These are phyloP conservation scores for Eruca vesicaria DNA, from an alignment of 441 rosid species.

Conservation along the genomic window DNA sequence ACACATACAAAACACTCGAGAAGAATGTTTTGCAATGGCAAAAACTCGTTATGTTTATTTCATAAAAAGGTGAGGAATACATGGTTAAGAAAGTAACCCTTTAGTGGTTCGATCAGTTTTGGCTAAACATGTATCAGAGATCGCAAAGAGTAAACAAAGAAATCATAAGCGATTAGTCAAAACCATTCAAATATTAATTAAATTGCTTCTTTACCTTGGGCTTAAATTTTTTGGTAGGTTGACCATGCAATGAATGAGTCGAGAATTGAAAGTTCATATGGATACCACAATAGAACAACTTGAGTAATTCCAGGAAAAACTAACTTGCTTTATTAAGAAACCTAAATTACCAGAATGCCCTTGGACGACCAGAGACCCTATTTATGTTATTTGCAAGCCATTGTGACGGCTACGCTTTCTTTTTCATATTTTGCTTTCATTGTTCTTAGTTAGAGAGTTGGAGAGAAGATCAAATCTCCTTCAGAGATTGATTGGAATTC, in stretches of 20 bases:
- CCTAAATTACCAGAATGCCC: too few species aligned
- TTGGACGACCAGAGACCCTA: too few species aligned
- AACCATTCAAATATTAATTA: not conserved
- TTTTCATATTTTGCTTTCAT: too few species aligned
- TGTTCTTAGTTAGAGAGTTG: too few species aligned
- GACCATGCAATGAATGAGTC: not conserved
- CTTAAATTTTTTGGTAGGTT: not conserved
- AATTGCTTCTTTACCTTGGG: not conserved
- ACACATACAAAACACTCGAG: not conserved
- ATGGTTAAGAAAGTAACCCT: not conserved
- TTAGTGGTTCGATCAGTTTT: not conserved
- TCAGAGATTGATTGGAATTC: too few species aligned
- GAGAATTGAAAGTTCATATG: too few species aligned
- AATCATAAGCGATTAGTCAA: not conserved
- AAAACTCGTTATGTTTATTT: not conserved
- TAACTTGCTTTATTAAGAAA: too few species aligned
- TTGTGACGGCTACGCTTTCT: too few species aligned
- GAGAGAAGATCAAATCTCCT: too few species aligned
- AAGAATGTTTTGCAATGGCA: not conserved
- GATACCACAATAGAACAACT: too few species aligned
- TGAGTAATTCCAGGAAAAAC: too few species aligned
- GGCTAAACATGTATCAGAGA: not conserved
- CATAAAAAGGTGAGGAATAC: not conserved
- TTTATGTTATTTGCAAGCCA: too few species aligned
- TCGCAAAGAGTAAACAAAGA: not conserved